A percentile compares a stretch with the other conserved stretches of the same genome.
phyloP scores from a whole-genome alignment of 1,284 basidiomycete species.

The Sporisorium iseilematis-ciliati region DNA sequence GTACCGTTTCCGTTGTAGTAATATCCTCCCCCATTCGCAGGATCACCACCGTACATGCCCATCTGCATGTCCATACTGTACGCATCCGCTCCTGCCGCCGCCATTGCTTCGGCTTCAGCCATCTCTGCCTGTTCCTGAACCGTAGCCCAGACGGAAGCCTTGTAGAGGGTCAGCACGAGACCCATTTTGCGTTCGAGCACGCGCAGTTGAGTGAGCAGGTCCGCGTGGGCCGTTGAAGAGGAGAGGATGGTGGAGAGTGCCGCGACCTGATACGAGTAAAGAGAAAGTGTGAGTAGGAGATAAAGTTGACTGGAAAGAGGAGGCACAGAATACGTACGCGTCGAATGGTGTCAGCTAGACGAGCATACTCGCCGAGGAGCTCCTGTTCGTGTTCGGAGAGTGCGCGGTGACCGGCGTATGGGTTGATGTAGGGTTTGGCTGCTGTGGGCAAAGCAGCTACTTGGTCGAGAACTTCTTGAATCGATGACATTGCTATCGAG shows the following conservation, averaged over 20 bases:
- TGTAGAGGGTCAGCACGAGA: conserved; percentile 80
- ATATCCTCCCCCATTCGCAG: conserved; percentile 5
- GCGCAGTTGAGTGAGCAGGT: conserved; percentile 82
- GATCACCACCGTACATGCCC: conserved; percentile 18
- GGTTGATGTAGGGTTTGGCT: conserved; percentile 55
- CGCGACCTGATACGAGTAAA: conserved; percentile 19
- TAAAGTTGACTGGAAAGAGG: conserved; percentile 64
- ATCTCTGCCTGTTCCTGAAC: conserved; percentile 83
- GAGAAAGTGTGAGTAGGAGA: not conserved
- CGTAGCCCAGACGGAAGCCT: conserved; percentile 93
- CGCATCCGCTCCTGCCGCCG: conserved; percentile 33
- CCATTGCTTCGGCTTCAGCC: conserved; percentile 70
- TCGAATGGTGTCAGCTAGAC: conserved; percentile 62
- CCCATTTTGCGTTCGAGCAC: conserved; percentile 94
- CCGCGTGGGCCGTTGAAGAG: conserved; percentile 78
- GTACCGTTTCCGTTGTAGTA: conserved; percentile 18
- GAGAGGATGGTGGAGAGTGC: conserved; percentile 70
- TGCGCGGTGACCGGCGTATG: conserved; percentile 60
- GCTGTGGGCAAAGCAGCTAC: conserved; percentile 41
- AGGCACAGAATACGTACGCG: conserved; percentile 44
- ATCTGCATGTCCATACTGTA: conserved; percentile 39
- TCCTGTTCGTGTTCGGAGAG: conserved; percentile 59
- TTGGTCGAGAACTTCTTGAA: conserved; percentile 46
- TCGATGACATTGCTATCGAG: conserved; percentile 31
- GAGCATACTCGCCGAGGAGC: conserved; percentile 65